Evolutionary conservation across 805 yeast species (phyloP), one percentile per base, ranked within the genome.

Genomic region (Monosporozyma aerobia): DNA sequence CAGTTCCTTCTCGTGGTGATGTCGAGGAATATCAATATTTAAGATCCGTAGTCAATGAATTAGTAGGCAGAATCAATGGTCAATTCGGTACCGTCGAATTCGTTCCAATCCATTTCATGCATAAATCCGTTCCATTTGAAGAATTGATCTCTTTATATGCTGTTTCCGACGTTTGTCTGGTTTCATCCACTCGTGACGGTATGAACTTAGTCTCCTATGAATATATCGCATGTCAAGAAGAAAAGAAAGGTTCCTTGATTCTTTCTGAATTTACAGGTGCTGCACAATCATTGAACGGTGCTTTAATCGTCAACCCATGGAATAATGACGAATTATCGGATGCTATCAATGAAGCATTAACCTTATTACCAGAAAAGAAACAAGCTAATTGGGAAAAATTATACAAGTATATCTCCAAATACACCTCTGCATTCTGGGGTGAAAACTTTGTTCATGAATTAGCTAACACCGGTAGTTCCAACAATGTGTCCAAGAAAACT

Each of bases 181-280:
- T 94, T 32, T 82, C 94, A 46, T 86, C 96, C 2, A 95, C 99
- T 0, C 80, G 99, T 65, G 99, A 94, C 67, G 99, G 99, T 61
- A 94, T 94, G 99, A 94, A 94, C 67, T 78, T 94, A 63, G 99
- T 95, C 45, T 81, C 92, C 51, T 95, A 89, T 68, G 99, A 94
- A 71, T 94, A 94, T 69, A 89, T 94, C 62, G 97, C 98, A 0
- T 92, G 98, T 65, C 99, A 94, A 70, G 79, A 82, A 56, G 83
- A 83, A 47, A 82, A 82, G 56, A 83, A 89, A 57, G 99, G 99
- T 8, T 82, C 90, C 3, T 75, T 94, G 59, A 87, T 94, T 48
- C 69, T 94, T 56, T 85, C 95, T 44, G 99, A 94, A 71, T 94
- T 94, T 72, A 94, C 99, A 0, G 99, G 99, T 48, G 99, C 99